Conservation (phyloP, 2,329 filamentous ascomycete species). For the Phialophora tarda region DNA sequence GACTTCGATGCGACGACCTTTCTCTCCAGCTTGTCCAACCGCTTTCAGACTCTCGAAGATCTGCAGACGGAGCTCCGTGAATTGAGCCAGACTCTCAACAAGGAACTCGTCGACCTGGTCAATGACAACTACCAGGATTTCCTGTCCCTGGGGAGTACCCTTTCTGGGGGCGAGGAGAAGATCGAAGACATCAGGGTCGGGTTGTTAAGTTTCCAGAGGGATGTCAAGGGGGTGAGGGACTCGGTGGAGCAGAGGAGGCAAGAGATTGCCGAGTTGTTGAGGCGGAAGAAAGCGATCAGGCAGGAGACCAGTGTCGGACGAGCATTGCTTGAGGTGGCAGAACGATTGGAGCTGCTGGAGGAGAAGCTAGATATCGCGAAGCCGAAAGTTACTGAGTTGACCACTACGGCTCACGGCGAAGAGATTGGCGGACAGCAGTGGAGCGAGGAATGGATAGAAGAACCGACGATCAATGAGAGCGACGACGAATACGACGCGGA, state of each 20-base stretch:
- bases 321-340: conserved; percentile 52
- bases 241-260: conserved; percentile 67
- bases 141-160: conserved; percentile 76
- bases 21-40: conserved; percentile 79
- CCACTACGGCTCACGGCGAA: conserved; percentile 34
- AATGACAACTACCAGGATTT: conserved; percentile 96
- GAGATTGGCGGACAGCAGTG: conserved; percentile 44
- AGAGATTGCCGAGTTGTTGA: conserved; percentile 67
- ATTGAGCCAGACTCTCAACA: conserved; percentile 76
- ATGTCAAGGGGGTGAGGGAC: conserved; percentile 74
- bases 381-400: conserved; percentile 32
- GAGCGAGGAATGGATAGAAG: conserved; percentile 44
- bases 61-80: conserved; percentile 83
- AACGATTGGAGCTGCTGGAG: conserved; percentile 64
- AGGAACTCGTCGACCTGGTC: conserved; percentile 90
- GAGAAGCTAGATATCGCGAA: conserved; percentile 72
- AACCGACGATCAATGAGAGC: conserved; percentile 44
- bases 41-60: conserved; percentile 96
- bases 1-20: conserved; percentile 81
- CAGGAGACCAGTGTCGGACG: conserved; percentile 67
- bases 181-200: conserved; percentile 89
- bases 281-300: conserved; percentile 59
- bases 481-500: conserved; percentile 46
- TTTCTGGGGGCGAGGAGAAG: conserved; percentile 87
- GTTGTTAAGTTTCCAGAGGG: conserved; percentile 80